Evolutionary conservation across 2,329 filamentous ascomycete genomes (phyloP).

Genomic region (Teratosphaeria destructans): DNA sequence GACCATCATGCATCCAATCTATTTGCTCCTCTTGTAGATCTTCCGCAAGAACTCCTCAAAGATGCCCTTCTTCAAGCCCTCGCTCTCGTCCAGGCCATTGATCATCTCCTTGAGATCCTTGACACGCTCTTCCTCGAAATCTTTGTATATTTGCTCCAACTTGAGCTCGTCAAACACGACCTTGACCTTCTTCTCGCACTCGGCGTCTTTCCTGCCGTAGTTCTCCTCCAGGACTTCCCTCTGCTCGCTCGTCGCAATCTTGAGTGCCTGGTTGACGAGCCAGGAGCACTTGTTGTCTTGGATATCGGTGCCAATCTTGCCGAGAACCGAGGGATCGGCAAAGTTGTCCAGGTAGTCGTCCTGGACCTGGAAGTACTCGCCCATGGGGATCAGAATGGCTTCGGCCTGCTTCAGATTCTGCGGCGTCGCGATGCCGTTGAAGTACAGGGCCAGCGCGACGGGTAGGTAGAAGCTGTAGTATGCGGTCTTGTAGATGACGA

Average conservation of each 20-base stretch:
- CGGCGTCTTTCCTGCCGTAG: slow-evolving; percentile 84
- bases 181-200: slow-evolving; percentile 78
- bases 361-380: slow-evolving; percentile 98
- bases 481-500: slow-evolving; percentile 98
- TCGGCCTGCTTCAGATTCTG: slow-evolving; percentile 83
- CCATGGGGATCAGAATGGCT: slow-evolving; percentile 89
- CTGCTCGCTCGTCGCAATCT: slow-evolving; percentile 72
- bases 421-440: slow-evolving; percentile 72
- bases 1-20: not conserved
- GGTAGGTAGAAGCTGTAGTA: slow-evolving; percentile 99
- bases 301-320: slow-evolving; percentile 98
- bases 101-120: slow-evolving; percentile 69
- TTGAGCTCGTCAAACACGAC: slow-evolving; percentile 76
- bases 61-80: slow-evolving; percentile 79
- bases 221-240: slow-evolving; percentile 78
- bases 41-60: slow-evolving; percentile 87
- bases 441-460: slow-evolving; percentile 79
- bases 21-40: slow-evolving; percentile 98
- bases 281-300: slow-evolving; percentile 99
- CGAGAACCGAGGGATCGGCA: slow-evolving; percentile 81
- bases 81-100: slow-evolving; percentile 67
- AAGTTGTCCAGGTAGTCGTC: slow-evolving; percentile 99
- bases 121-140: slow-evolving; percentile 83
- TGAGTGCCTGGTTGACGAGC: slow-evolving; percentile 90
- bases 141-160: slow-evolving; percentile 71